Evolutionary conservation across 495 filamentous ascomycete species (phyloP), one percentile per base, ranked within the genome.

Genomic region (Neurospora discreta): DNA sequence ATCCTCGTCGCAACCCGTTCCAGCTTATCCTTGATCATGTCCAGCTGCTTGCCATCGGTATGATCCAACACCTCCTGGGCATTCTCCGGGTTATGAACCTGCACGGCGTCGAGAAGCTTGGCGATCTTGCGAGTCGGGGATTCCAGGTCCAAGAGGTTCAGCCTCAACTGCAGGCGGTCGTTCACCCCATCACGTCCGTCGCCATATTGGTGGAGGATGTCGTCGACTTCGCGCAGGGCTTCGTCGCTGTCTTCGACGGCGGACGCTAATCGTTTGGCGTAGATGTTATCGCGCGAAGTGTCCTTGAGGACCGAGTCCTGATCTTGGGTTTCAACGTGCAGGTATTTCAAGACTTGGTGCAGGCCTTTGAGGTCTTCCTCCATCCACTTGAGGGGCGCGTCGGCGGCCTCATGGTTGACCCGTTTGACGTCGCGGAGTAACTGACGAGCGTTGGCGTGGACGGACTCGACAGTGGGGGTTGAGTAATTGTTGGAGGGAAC

Each of bases 181-280:
- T 40, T 68, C 2, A 71, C 71, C 30, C 68, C 72, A 68, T 75
- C 75, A 38, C 41, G 41, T 65, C 71, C 68, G 26, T 42, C 69
- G 33, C 74, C 75, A 68, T 82, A 81, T 73, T 78, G 81, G 41
- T 80, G 81, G n/a, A 88, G 73, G 10, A 85, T 80, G 7, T 79
- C 77, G 68, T 83, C 81, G 16, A 85, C 79, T 73, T 87, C 80
- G 72, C 81, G 82, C 23, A 88, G 80, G 15, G 80, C 78, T 42
- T 82, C 82, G 72, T 85, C 83, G 70, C 82, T 82, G 72, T 87
- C 85, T 70, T 85, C 82, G 67, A 85, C 76, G 69, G 87, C 82
- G 4, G 81, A 78, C 0, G 73, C 76, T 39, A 88, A 76, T 71
- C 83, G 77, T n/a, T 82, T 77, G 18, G 76, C 71, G 71, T 84